Percentiles rank a stretch among this genome's conserved stretches.
These are phyloP conservation scores for Ganoderma multipileum DNA, from an alignment of 1,284 basidiomycete genomes.

Conservation along the genomic window DNA sequence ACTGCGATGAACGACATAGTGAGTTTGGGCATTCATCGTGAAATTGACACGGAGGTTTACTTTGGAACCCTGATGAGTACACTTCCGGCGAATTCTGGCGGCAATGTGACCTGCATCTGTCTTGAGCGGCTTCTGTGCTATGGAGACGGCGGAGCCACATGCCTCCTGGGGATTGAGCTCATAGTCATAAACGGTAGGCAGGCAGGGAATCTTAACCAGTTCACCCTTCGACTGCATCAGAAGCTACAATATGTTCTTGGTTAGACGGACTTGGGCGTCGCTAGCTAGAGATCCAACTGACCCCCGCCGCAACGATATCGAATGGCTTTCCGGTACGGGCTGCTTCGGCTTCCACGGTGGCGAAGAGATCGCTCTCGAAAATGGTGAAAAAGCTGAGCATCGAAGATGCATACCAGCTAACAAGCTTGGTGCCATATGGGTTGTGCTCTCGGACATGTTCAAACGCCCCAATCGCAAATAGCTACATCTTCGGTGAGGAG, in stretches of 20 bases:
- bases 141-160: not conserved
- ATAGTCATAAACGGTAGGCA: not conserved
- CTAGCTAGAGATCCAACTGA: not conserved
- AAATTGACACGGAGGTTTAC: not conserved
- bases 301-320: not conserved
- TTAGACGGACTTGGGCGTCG: not conserved
- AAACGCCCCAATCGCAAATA: not conserved
- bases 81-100: not conserved
- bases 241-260: not conserved
- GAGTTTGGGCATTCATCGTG: not conserved
- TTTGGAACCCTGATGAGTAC: not conserved
- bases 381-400: not conserved
- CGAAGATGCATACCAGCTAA: not conserved
- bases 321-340: not conserved
- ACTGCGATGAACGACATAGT: not conserved
- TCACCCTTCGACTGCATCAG: not conserved
- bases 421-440: not conserved
- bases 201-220: not conserved
- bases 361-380: not conserved
- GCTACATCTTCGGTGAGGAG: not conserved
- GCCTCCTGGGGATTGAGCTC: not conserved
- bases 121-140: too few relatives aligned
- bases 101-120: not conserved
- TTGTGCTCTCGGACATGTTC: not conserved
- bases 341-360: not conserved